Evolutionary conservation across 208 protist genomes (phyloP).

Genomic region (Leishmania tropica): DNA sequence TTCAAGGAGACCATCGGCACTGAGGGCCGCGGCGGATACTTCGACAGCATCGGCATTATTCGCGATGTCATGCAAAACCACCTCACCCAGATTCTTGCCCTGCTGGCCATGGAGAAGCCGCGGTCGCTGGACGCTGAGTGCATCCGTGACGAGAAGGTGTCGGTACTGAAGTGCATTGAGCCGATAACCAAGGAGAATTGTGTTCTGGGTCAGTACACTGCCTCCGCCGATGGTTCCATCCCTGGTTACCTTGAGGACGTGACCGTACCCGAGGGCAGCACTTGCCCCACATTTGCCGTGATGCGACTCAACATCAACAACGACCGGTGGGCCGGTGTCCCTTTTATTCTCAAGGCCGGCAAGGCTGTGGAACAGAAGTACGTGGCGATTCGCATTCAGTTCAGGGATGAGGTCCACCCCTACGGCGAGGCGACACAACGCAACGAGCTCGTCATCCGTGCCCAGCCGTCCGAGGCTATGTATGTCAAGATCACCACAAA

Average conservation of each 20-base stretch:
- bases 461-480: slow-evolving; percentile 93
- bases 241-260: slow-evolving; percentile 89
- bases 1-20: slow-evolving; percentile 95
- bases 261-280: slow-evolving; percentile 77
- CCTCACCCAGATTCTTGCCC: slow-evolving; percentile 92
- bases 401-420: slow-evolving; percentile 86
- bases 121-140: slow-evolving; percentile 70
- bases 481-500: slow-evolving; percentile 93
- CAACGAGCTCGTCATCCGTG: slow-evolving; percentile 93
- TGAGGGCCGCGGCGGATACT: slow-evolving; percentile 93
- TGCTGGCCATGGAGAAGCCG: slow-evolving; percentile 94
- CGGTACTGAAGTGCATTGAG: slow-evolving; percentile 73
- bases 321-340: slow-evolving; percentile 93
- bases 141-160: slow-evolving; percentile 94
- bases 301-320: slow-evolving; percentile 90
- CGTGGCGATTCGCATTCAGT: slow-evolving; percentile 87
- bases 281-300: slow-evolving; percentile 90
- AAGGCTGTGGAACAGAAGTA: slow-evolving; percentile 91
- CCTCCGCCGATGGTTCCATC: slow-evolving; percentile 70
- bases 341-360: slow-evolving; percentile 92
- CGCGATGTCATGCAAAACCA: slow-evolving; percentile 96
- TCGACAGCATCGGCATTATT: slow-evolving; percentile 94
- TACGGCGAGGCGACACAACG: slow-evolving; percentile 75
- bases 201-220: slow-evolving; percentile 94
- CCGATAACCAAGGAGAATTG: slow-evolving; percentile 73